Conservation (phyloP, 208 protist species). For the Crithidia sp. region DNA sequence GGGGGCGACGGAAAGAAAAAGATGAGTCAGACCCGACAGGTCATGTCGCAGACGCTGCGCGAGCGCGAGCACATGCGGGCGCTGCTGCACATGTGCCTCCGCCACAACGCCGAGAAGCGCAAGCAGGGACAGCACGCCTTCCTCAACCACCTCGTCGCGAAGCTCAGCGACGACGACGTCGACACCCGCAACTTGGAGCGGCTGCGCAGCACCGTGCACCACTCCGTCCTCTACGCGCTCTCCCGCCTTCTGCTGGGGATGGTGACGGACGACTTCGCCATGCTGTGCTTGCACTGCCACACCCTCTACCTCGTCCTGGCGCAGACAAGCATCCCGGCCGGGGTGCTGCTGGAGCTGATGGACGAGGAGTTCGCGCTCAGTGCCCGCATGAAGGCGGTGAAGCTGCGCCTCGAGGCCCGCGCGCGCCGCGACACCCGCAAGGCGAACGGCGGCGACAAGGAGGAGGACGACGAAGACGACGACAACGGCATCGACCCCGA, state of each 20-base stretch:
- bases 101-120: conserved; percentile 76
- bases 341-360: conserved; percentile 72
- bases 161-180: conserved; percentile 67
- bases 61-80: conserved; percentile 84
- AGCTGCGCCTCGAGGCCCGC: conserved; percentile 50
- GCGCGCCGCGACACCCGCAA: conserved; percentile 3
- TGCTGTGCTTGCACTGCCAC: conserved; percentile 79
- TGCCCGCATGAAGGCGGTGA: conserved; percentile 68
- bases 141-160: conserved; percentile 79
- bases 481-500: conserved; percentile 79
- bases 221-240: conserved; percentile 80
- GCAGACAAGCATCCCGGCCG: conserved; percentile 55
- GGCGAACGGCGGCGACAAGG: conserved; percentile 6
- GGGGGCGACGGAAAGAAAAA: conserved; percentile 39
- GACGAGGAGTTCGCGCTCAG: conserved; percentile 78
- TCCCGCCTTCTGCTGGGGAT: conserved; percentile 86
- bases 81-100: conserved; percentile 85
- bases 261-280: conserved; percentile 83
- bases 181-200: conserved; percentile 66
- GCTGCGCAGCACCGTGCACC: conserved; percentile 76
- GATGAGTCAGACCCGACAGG: conserved; percentile 49
- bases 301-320: conserved; percentile 68
- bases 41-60: conserved; percentile 72
- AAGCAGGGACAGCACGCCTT: conserved; percentile 85
- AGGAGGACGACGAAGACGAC: conserved; percentile 40